Conservation (phyloP, 2,329 filamentous ascomycete genomes). For the Blastomyces percursus region DNA sequence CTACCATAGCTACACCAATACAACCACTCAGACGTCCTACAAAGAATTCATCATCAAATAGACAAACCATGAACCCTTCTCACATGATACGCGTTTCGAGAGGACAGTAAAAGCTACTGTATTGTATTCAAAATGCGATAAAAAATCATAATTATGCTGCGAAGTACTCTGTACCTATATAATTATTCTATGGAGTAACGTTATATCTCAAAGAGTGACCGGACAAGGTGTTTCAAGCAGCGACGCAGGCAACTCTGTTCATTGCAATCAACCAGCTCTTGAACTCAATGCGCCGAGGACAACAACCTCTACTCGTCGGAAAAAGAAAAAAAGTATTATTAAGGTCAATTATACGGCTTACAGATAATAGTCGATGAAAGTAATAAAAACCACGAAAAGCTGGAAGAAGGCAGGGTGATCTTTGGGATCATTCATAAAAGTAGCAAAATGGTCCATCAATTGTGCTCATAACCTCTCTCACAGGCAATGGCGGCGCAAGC, state of each 20-base stretch:
- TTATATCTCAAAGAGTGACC: no score
- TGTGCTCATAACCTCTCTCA: slow-evolving; percentile 17
- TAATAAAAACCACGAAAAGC: not conserved
- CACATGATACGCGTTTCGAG: no score
- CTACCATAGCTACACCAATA: no score
- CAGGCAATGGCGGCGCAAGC: slow-evolving; percentile 11
- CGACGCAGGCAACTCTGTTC: not conserved
- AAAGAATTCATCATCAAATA: no score
- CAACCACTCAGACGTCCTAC: no score
- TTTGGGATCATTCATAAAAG: slow-evolving; percentile 14
- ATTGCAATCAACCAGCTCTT: not conserved
- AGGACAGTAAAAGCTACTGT: no score
- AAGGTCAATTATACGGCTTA: not conserved
- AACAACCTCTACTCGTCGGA: not conserved
- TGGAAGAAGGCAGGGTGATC: not conserved
- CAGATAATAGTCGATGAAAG: not conserved
- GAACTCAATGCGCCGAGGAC: not conserved
- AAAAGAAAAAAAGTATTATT: not conserved
- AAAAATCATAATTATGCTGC: no score
- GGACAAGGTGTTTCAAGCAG: not conserved
- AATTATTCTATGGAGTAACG: no score
- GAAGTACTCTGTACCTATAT: no score
- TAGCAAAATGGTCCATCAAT: slow-evolving; percentile 20
- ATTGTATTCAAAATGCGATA: no score
- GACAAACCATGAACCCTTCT: no score